These are phyloP conservation scores for Cerioporus squamosus DNA, from an alignment of 1,284 basidiomycete genomes.

Conservation along the genomic window DNA sequence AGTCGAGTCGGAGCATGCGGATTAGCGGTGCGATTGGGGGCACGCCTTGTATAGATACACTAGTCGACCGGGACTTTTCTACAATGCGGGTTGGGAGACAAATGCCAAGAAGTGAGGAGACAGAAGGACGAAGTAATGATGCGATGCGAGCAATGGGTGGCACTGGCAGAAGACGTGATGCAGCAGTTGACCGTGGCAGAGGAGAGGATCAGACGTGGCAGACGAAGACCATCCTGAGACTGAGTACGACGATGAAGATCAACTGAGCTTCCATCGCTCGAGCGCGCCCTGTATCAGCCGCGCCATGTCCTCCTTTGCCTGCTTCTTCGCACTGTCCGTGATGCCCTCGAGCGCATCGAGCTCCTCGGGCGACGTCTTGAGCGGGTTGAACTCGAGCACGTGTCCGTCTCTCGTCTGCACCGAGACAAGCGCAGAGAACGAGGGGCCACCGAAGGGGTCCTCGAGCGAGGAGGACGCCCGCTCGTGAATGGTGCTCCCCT, in stretches of 20 bases:
- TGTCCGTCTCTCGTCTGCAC: constrained; percentile 77
- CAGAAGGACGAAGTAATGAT: background rate
- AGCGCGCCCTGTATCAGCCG: constrained; percentile 70
- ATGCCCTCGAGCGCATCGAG: constrained; percentile 77
- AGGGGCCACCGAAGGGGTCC: constrained; percentile 17
- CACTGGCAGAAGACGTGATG: too few species aligned
- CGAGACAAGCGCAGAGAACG: constrained; percentile 47
- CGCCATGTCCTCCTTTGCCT: constrained; percentile 75
- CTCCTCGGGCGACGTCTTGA: constrained; percentile 68
- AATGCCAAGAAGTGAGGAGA: background rate
- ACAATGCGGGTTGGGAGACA: background rate
- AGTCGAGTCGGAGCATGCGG: too few species aligned
- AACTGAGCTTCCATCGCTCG: constrained; percentile 69
- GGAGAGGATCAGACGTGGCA: background rate
- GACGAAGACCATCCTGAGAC: too few species aligned
- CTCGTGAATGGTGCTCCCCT: constrained; percentile 12
- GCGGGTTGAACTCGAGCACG: constrained; percentile 78
- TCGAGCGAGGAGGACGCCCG: constrained; percentile 24
- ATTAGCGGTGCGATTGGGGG: background rate
- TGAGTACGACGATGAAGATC: background rate
- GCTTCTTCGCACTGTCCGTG: constrained; percentile 78
- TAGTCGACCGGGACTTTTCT: background rate
- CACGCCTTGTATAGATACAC: constrained; percentile 6
- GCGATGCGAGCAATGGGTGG: background rate
- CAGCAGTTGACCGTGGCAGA: background rate